Conservation (phyloP, 768 basidiomycete genomes). For the Termitomyces heimii region DNA sequence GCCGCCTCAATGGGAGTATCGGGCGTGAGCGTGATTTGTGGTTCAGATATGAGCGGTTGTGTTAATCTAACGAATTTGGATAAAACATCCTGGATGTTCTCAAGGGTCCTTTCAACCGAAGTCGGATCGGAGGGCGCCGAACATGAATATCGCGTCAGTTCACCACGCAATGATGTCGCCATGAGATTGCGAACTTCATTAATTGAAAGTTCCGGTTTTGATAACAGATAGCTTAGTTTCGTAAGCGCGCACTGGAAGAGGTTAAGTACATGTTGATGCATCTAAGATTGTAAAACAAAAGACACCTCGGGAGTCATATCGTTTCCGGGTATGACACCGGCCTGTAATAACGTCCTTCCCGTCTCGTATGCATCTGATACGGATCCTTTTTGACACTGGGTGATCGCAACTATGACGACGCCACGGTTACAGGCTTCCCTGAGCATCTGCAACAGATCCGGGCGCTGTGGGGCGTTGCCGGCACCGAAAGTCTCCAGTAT, state of each 20-base stretch:
- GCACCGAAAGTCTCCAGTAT: conserved; percentile 91
- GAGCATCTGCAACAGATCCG: conserved; percentile 70
- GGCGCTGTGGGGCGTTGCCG: conserved; percentile 84
- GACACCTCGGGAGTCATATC: conserved; percentile 95
- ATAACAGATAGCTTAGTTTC: conserved; percentile 86
- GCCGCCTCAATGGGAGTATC: conserved; percentile 28
- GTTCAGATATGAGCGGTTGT: conserved; percentile 26
- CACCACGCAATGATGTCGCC: conserved; percentile 77
- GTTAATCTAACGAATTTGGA: conserved; percentile 65
- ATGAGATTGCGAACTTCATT: conserved; percentile 72
- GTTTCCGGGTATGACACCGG: conserved; percentile 78
- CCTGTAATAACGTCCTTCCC: conserved; percentile 59
- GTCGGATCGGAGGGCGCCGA: conserved; percentile 37
- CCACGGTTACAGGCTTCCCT: conserved; percentile 79
- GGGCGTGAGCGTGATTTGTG: conserved; percentile 31
- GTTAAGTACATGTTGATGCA: not conserved
- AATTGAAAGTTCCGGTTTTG: conserved; percentile 70
- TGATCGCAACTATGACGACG: conserved; percentile 85
- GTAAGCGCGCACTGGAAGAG: conserved; percentile 74
- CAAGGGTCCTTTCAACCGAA: conserved; percentile 41
- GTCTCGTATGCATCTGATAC: conserved; percentile 85
- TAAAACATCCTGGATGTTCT: conserved; percentile 59
- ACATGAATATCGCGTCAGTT: conserved; percentile 59
- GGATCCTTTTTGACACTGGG: conserved; percentile 83
- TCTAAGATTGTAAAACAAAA: not conserved